Conservation (phyloP, 129 eudicot species). For the Pittosporum tobira region DNA sequence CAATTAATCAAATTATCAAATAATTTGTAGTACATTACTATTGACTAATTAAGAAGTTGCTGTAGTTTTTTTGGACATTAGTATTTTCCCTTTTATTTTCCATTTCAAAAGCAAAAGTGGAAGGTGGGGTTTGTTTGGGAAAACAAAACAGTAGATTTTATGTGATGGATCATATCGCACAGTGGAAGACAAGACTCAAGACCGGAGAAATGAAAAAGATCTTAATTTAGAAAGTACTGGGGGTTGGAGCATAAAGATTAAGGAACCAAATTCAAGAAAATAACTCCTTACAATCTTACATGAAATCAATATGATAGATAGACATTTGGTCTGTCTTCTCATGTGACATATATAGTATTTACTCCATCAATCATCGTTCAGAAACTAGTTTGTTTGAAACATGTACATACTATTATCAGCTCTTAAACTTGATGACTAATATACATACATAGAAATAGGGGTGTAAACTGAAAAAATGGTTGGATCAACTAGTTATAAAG, state of each 20-base stretch:
- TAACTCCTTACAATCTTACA: slow-evolving; percentile 29
- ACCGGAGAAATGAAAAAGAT: slow-evolving; percentile 42
- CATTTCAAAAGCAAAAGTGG: slow-evolving; percentile 36
- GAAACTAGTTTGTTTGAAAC: too few relatives aligned
- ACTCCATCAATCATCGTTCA: too few relatives aligned
- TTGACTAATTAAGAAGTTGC: neutral
- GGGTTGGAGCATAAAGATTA: slow-evolving; percentile 29
- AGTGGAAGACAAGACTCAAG: slow-evolving; percentile 92
- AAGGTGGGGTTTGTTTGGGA: slow-evolving; percentile 31
- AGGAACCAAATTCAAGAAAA: slow-evolving; percentile 44
- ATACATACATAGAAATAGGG: too few relatives aligned
- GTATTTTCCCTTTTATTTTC: slow-evolving; percentile 12
- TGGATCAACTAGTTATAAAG: too few relatives aligned
- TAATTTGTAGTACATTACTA: too few relatives aligned
- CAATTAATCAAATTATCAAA: slow-evolving; percentile 1
- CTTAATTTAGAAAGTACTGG: slow-evolving; percentile 51
- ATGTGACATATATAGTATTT: too few relatives aligned
- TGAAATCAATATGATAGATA: slow-evolving; percentile 44
- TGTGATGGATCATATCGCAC: slow-evolving; percentile 23
- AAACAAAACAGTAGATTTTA: slow-evolving; percentile 23
- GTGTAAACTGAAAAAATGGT: neutral
- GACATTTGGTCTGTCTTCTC: neutral
- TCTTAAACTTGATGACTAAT: too few relatives aligned
- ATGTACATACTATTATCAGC: too few relatives aligned
- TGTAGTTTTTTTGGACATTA: slow-evolving; percentile 1